Percentiles rank a stretch among this genome's conserved stretches.
phyloP scores from a whole-genome alignment of 2,329 filamentous ascomycete genomes.

The Cordyceps tenuipes region DNA sequence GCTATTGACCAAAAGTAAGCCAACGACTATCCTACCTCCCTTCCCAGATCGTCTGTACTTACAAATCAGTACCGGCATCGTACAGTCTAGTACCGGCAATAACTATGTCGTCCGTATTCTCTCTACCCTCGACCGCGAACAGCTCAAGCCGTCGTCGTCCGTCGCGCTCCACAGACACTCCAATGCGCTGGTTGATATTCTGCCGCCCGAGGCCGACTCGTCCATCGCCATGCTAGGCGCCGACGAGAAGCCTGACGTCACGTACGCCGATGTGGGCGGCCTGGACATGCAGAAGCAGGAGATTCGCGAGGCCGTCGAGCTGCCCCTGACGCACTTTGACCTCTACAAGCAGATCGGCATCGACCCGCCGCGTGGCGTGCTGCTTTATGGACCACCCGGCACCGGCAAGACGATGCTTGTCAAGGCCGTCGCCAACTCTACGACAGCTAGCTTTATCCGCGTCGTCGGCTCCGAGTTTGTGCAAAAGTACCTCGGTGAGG shows the following conservation, averaged over 20 bases:
- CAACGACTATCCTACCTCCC: neutral
- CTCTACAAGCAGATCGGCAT: constrained; percentile 99
- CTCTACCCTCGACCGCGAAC: constrained; percentile 94
- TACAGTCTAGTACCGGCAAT: constrained; percentile 94
- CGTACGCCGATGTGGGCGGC: constrained; percentile 94
- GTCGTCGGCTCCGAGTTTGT: constrained; percentile 98
- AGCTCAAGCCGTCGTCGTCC: constrained; percentile 94
- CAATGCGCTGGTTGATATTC: constrained; percentile 95
- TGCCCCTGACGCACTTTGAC: constrained; percentile 95
- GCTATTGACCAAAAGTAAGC: constrained; percentile 96
- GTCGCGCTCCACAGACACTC: constrained; percentile 97
- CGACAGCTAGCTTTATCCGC: constrained; percentile 95
- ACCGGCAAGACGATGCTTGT: constrained; percentile 97
- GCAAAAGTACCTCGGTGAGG: constrained; percentile 96
- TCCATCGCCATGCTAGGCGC: constrained; percentile 96
- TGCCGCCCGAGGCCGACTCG: constrained; percentile 97
- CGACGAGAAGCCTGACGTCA: constrained; percentile 97
- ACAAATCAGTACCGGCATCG: constrained; percentile 74
- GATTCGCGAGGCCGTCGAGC: constrained; percentile 93
- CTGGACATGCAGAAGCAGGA: constrained; percentile 99
- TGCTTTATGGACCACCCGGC: constrained; percentile 92
- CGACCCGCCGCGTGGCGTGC: constrained; percentile 89
- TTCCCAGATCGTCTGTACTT: constrained; percentile 4
- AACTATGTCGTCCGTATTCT: constrained; percentile 99
- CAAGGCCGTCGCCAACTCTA: constrained; percentile 97